Base-by-base conservation (phyloP, 2,329 filamentous ascomycete species). In the Trichoderma gracile region DNA sequence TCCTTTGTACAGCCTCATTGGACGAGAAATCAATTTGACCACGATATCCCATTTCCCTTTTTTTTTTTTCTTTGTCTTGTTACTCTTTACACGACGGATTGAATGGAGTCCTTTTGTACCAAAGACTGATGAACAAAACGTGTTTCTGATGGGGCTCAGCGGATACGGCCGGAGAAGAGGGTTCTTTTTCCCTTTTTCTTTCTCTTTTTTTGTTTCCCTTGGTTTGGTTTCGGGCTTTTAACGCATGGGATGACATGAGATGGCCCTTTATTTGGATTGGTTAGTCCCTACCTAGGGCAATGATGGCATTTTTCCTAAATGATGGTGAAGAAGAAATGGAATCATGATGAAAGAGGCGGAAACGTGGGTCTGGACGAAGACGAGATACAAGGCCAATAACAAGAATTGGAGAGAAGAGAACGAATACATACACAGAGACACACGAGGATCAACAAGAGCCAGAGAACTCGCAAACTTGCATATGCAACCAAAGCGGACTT, bases 51-150 rank as follows among this genome's bases (percentile, higher is more conserved):
- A n/a, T 49, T 57, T 43, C 33, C 38, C 12, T 49, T 21, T 17
- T 47, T 30, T 8, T 53, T 43, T 12, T 46, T 27, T 43, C 14
- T 21, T 33, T 43, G 3, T 56, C 19, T 1, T 42, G 40, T 43
- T 47, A 19, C 14, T 33, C 8, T 45, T 60, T 15, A 60, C 38
- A 33, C 23, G 47, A 38, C 10, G 33, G 33, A 38, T 38, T 9
- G 47, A n/a, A n/a, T n/a, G 57, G 49, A 62, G 58, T 53, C 45
- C 30, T 33, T 61, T 45, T 54, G 58, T 62, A 45, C 58, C 49
- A 62, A 62, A 40, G 52, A 49, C n/a, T n/a, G n/a, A 45, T 19
- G n/a, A 47, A 56, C 52, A 27, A 47, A 14, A 12, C 9, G 3
- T 38, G 10, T 38, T 38, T 56, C 23, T 47, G 52, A 47, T 42